Base-by-base conservation (phyloP, 257 asterid species). In the Rubia yunnanensis region DNA sequence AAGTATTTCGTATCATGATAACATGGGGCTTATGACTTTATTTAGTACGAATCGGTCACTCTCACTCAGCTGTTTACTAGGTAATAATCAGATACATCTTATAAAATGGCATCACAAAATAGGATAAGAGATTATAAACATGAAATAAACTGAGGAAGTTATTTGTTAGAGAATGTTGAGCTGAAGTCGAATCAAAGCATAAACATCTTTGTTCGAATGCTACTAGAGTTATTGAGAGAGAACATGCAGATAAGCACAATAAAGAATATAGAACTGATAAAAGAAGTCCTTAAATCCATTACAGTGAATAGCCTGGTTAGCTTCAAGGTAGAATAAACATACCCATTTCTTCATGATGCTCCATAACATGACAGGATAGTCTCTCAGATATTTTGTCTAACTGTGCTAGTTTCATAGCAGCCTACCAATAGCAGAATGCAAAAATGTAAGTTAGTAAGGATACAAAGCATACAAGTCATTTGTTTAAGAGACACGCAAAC, bases 281-380 rank as follows among this genome's bases (percentile, higher is more conserved):
- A 31, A 55, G 60, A 26, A 61, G 17, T 41, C 52, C 17, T 11
- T 1, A 4, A 5, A 7, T 53, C 11, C 23, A 5, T 31, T 18
- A 14, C n/a, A 63, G 32, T 32, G 32, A 32, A 22, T 15, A 7
- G 31, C 32, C 59, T 11, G 50, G 18, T 32, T 20, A 26, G 17
- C 27, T 39, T 28, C 31, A 44, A 46, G 59, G 60, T 54, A 74
- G 31, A 52, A 61, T 61, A 63, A 70, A 60, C 71, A 68, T 75
- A 82, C 99, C 99, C 99, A 94, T 94, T 79, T 86, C 94, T 85
- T 94, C 98, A 69, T 94, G 92, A 86, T 94, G 94, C 78, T 85
- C 95, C 98, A 94, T 90, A 68, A 94, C 98, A 82, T 90, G 98
- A 76, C 76, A 84, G 60, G 99, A 91, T 79, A 94, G 82, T 75